Conservation (phyloP, 2,329 filamentous ascomycete genomes). For the Epichloe gansuensis region DNA sequence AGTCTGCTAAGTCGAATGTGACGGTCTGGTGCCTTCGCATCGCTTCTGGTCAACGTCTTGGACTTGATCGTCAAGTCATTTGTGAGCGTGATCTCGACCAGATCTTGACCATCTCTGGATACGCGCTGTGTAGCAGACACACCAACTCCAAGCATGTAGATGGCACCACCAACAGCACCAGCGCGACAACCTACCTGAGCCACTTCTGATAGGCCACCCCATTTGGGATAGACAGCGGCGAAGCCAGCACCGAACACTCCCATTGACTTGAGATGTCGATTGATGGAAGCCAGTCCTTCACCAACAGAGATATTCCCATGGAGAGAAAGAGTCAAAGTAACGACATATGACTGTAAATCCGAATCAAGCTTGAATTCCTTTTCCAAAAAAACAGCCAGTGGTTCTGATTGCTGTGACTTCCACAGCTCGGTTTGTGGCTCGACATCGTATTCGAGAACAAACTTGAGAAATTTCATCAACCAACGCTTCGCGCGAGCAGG, state of each 20-base stretch:
- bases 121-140: slow-evolving; percentile 29
- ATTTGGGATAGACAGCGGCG: slow-evolving; percentile 81
- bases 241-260: slow-evolving; percentile 83
- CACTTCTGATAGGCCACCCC: slow-evolving; percentile 80
- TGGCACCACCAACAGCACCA: slow-evolving; percentile 76
- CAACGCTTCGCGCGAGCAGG: slow-evolving; percentile 70
- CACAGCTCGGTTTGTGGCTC: slow-evolving; percentile 42
- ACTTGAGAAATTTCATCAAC: slow-evolving; percentile 89
- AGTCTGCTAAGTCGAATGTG: slow-evolving; percentile 40
- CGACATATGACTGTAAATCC: slow-evolving; percentile 50
- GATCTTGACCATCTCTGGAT: slow-evolving; percentile 12
- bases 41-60: slow-evolving; percentile 36
- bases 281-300: slow-evolving; percentile 60
- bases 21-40: slow-evolving; percentile 18
- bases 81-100: slow-evolving; percentile 38
- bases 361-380: slow-evolving; percentile 54
- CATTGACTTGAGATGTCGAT: slow-evolving; percentile 73
- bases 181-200: slow-evolving; percentile 86
- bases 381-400: slow-evolving; percentile 47
- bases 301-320: slow-evolving; percentile 47
- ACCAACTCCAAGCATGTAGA: slow-evolving; percentile 74
- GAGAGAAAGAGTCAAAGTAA: slow-evolving; percentile 64
- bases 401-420: slow-evolving; percentile 40
- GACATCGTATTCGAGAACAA: slow-evolving; percentile 62
- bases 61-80: slow-evolving; percentile 47